A percentile compares a stretch with the other conserved stretches of the same genome.
These are phyloP conservation scores for Avena atlantica DNA, from an alignment of 176 grass and related monocot species.

Conservation along the genomic window DNA sequence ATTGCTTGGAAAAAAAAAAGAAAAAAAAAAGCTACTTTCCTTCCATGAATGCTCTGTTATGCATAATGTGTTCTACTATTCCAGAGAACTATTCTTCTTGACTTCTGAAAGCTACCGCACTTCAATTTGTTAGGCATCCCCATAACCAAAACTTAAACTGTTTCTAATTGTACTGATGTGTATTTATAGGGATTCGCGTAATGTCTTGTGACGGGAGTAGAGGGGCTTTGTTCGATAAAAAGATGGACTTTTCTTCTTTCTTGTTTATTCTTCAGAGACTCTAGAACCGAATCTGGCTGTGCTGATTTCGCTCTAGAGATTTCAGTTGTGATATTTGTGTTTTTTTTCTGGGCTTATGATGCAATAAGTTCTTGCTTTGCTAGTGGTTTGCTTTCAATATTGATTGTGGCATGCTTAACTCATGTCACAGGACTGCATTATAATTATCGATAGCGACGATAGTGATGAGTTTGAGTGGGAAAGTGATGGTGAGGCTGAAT, in stretches of 20 bases:
- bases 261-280: background rate
- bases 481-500: slow-evolving; percentile 8
- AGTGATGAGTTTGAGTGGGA: slow-evolving; percentile 33
- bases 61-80: background rate
- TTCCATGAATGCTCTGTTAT: background rate
- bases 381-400: background rate
- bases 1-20: too few species aligned
- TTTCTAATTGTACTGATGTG: background rate
- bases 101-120: background rate
- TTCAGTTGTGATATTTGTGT: background rate
- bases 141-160: background rate
- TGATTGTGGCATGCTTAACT: background rate
- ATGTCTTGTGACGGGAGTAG: background rate
- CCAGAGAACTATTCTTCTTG: background rate
- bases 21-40: background rate
- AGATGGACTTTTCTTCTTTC: background rate
- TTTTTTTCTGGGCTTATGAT: background rate
- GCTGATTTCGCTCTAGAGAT: background rate
- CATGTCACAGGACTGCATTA: slow-evolving; percentile 36
- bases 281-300: background rate
- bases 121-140: background rate
- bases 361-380: background rate
- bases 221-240: background rate
- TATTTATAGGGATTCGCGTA: background rate
- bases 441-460: slow-evolving; percentile 40